phyloP scores from a whole-genome alignment of 2,329 filamentous ascomycete species.

The Fusarium zealandicum region DNA sequence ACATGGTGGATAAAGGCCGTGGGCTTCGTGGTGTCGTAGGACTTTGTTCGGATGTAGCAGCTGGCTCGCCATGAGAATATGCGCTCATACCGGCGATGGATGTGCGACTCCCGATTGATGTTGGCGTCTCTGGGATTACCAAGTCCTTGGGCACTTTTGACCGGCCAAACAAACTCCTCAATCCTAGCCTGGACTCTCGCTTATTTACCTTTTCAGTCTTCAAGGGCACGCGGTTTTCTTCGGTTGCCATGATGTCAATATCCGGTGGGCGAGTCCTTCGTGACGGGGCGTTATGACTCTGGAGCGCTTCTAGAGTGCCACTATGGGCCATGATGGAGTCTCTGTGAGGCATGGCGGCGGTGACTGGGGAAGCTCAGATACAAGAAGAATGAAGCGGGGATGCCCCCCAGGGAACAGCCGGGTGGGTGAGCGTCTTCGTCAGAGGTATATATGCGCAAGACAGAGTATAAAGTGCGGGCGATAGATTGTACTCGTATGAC shows the following conservation, averaged over 20 bases:
- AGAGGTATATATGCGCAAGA: constrained; percentile 13
- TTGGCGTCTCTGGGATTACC: constrained; percentile 43
- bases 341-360: constrained; percentile 34
- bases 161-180: constrained; percentile 60
- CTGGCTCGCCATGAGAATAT: constrained; percentile 51
- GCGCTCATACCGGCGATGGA: constrained; percentile 56
- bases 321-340: constrained; percentile 38
- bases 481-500: constrained; percentile 14
- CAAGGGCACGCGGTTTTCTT: constrained; percentile 52
- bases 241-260: constrained; percentile 34
- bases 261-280: constrained; percentile 39
- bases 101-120: constrained; percentile 51
- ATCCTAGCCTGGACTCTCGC: constrained; percentile 60
- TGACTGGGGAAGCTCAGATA: background rate
- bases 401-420: constrained; percentile 15
- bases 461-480: constrained; percentile 18
- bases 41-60: constrained; percentile 48
- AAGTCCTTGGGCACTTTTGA: constrained; percentile 49
- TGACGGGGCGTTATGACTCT: constrained; percentile 32
- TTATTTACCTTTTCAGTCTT: constrained; percentile 53
- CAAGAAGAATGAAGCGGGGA: background rate
- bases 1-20: constrained; percentile 37
- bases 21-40: constrained; percentile 39
- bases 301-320: constrained; percentile 36
- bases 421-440: constrained; percentile 17